Percentiles rank a stretch among this genome's conserved stretches.
Evolutionary conservation across 768 basidiomycete species (phyloP).

Genomic region (Pluteus cervinus): DNA sequence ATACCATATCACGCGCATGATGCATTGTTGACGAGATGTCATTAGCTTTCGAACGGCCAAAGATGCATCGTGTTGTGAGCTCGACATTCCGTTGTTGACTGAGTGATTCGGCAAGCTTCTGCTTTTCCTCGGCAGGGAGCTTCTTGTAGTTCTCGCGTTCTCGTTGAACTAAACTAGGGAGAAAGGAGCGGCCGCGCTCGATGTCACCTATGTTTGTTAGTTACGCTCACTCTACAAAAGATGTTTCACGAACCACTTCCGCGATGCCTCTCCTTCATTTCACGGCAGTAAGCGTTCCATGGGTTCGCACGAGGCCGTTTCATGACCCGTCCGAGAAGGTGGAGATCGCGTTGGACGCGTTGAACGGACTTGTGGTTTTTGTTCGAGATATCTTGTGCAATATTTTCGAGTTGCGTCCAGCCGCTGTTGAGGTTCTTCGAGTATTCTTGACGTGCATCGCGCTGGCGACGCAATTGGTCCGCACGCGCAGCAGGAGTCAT

Average conservation of each 20-base stretch:
- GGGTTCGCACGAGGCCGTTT: constrained; percentile 1
- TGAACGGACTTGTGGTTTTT: constrained; percentile 5
- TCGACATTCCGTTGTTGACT: neutral
- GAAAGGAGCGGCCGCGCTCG: too few relatives aligned
- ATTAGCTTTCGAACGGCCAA: neutral
- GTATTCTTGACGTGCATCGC: too few relatives aligned
- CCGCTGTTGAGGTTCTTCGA: too few relatives aligned
- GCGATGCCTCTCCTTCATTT: too few relatives aligned
- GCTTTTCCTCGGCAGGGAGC: constrained; percentile 1
- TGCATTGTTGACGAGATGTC: constrained; percentile 1
- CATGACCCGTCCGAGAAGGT: neutral
- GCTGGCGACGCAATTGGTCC: too few relatives aligned
- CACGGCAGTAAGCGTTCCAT: constrained; percentile 5
- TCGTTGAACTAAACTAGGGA: neutral
- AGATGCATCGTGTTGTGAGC: neutral
- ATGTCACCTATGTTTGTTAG: too few relatives aligned
- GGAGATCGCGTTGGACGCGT: constrained; percentile 6
- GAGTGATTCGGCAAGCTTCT: neutral
- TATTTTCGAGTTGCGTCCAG: too few relatives aligned
- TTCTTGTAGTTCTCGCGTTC: neutral
- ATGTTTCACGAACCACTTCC: neutral
- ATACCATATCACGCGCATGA: neutral
- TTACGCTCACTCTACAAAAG: neutral
- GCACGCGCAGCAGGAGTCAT: too few relatives aligned
- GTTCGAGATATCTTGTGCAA: constrained; percentile 2